phyloP scores from a whole-genome alignment of 192 early-diverging fungal species.

The Dissophora globulifera region DNA sequence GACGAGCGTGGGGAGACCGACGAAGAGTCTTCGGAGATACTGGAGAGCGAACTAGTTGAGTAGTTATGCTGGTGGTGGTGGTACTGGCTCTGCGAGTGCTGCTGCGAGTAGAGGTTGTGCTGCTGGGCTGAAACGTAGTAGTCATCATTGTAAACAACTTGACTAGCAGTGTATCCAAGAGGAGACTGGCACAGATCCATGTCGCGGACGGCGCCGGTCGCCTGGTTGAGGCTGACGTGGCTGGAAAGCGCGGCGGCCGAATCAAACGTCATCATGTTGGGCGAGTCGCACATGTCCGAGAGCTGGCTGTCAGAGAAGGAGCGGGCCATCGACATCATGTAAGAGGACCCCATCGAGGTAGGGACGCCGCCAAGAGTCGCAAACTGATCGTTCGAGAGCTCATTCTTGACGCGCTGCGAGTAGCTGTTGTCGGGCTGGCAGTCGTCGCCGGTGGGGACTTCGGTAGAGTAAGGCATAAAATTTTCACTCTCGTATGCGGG shows the following conservation, averaged over 20 bases:
- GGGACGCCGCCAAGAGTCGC: background rate
- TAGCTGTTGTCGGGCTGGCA: conserved; percentile 21
- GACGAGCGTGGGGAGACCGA: conserved; percentile 39
- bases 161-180: conserved; percentile 31
- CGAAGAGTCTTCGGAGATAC: conserved; percentile 35
- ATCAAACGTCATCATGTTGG: conserved; percentile 15
- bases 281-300: conserved; percentile 38
- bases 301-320: conserved; percentile 39
- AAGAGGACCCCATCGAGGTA: conserved; percentile 1
- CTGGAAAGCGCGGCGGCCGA: conserved; percentile 9
- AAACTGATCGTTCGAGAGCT: conserved; percentile 16
- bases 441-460: conserved; percentile 17
- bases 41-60: conserved; percentile 39
- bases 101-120: conserved; percentile 47
- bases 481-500: conserved; percentile 16
- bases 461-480: conserved; percentile 26
- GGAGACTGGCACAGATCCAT: conserved; percentile 29
- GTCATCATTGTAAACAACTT: conserved; percentile 43
- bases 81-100: conserved; percentile 36
- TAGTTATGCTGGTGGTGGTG: conserved; percentile 28
- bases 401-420: conserved; percentile 27
- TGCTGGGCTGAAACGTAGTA: conserved; percentile 47
- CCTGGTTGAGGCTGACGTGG: conserved; percentile 34
- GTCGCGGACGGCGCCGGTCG: conserved; percentile 17
- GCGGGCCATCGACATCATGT: conserved; percentile 31